Evolutionary conservation across 2,329 filamentous ascomycete species (phyloP), one percentile per base, ranked within the genome.

Genomic region (Aotearoamyces nothofagi): DNA sequence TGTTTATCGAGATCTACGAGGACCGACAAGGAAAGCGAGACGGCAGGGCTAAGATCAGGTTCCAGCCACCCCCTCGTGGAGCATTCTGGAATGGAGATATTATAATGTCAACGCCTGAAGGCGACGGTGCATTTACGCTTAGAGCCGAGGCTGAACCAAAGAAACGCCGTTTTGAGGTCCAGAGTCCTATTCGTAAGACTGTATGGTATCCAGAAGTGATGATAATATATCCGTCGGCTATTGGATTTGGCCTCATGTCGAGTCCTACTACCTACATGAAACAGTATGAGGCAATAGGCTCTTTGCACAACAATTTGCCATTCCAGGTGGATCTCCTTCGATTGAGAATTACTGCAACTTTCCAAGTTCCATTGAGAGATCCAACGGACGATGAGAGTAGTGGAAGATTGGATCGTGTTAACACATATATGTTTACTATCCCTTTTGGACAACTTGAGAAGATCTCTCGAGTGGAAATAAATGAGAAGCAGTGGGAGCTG

Each of bases 241-340:
- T 84, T 2, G 61, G 70, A 11, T 77, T 84, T 39, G 78, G 80
- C 0, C 56, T 70, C 22, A 60, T 71, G 52, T 40, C 62, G 2
- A 51, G 60, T 1, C 60, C 66, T 4, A 54, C 52, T 3, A 55
- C 57, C 0, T 70, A 84, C 60, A 65, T 74, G 45, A 50, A 59
- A 6, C 67, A 80, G 60, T 63, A 63, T 29, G 61, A 56, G 3
- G 39, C 57, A 5, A 26, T 39, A 2, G 34, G 33, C 5, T 33
- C 25, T 9, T 25, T 20, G 5, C 24, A 33, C 12, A 28, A 38
- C 10, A 33, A 46, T 1, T 42, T 58, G 19, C 40, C 39, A 4
- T 43, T 66, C 10, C 43, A 49, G 8, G 40, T 61, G 2, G 53
- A 64, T 30, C 42, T 66, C 2, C 33, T 35, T 10, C 41, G 35